Percentiles rank a stretch among this genome's conserved stretches.
phyloP scores from a whole-genome alignment of 495 filamentous ascomycete species.

The Clohesyomyces aquaticus region DNA sequence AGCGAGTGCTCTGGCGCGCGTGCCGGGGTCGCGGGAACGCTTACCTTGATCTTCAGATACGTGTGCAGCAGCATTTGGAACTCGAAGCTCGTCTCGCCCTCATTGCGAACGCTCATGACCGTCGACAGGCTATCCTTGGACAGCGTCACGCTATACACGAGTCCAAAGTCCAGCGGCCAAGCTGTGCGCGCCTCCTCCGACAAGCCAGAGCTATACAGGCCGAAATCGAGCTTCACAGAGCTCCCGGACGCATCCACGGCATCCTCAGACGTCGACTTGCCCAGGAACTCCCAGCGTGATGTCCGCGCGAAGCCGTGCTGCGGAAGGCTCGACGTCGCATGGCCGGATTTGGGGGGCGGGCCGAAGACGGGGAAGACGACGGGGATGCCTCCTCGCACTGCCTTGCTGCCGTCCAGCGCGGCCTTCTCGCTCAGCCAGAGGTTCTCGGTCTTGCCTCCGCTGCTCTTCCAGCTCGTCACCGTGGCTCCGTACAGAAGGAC shows the following conservation, averaged over 20 bases:
- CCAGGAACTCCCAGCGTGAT: slow-evolving; percentile 74
- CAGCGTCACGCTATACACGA: slow-evolving; percentile 91
- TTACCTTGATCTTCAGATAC: slow-evolving; percentile 79
- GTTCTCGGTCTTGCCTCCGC: slow-evolving; percentile 72
- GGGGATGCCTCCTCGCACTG: slow-evolving; percentile 79
- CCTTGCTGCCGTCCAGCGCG: slow-evolving; percentile 65
- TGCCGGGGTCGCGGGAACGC: slow-evolving; percentile 35
- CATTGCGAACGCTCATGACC: slow-evolving; percentile 83
- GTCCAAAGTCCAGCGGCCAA: slow-evolving; percentile 83
- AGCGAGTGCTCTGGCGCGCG: no score
- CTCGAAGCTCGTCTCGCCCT: slow-evolving; percentile 77
- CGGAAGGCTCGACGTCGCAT: slow-evolving; percentile 72
- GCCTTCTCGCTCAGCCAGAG: slow-evolving; percentile 85
- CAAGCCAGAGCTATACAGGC: slow-evolving; percentile 73
- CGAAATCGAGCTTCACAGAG: slow-evolving; percentile 88
- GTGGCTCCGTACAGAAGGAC: slow-evolving; percentile 91
- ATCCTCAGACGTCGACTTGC: slow-evolving; percentile 67
- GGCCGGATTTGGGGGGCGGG: slow-evolving; percentile 66
- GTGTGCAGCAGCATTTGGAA: slow-evolving; percentile 92
- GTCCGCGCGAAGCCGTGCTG: slow-evolving; percentile 97
- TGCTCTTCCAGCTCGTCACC: slow-evolving; percentile 87
- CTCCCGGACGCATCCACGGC: slow-evolving; percentile 28
- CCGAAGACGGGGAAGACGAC: slow-evolving; percentile 98
- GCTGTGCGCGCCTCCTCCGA: slow-evolving; percentile 62
- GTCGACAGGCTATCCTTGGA: slow-evolving; percentile 75